These are phyloP conservation scores for Calonectria ilicicola DNA, from an alignment of 2,329 filamentous ascomycete species.

Conservation along the genomic window DNA sequence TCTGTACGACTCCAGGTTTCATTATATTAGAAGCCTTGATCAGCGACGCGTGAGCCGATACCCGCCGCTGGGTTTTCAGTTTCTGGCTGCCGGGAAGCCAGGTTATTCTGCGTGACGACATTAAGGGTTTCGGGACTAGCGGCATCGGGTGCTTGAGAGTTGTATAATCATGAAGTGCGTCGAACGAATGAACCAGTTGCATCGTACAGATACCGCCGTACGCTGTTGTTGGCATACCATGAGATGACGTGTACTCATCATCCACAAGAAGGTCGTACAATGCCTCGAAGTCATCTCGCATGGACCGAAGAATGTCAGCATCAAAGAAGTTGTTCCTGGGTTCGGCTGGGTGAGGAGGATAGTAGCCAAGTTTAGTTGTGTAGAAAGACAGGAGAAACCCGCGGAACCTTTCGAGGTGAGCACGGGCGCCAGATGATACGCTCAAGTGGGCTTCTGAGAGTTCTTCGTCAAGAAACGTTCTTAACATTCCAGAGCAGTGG, in stretches of 20 bases:
- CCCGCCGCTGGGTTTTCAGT: constrained; percentile 59
- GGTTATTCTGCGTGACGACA: constrained; percentile 48
- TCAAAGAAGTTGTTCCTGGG: constrained; percentile 59
- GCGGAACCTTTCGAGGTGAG: constrained; percentile 80
- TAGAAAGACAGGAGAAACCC: constrained; percentile 77
- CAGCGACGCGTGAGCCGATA: constrained; percentile 65
- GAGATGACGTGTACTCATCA: constrained; percentile 60
- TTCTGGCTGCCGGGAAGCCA: constrained; percentile 58
- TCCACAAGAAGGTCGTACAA: constrained; percentile 81
- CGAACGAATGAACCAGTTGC: constrained; percentile 76
- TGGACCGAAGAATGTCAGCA: constrained; percentile 67
- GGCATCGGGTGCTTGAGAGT: constrained; percentile 76
- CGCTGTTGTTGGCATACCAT: constrained; percentile 64
- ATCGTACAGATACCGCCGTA: constrained; percentile 77
- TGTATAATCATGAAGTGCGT: constrained; percentile 68
- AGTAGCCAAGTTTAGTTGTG: constrained; percentile 75
- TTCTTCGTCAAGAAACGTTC: constrained; percentile 78
- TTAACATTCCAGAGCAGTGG: constrained; percentile 68
- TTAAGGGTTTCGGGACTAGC: constrained; percentile 66
- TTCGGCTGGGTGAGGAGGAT: constrained; percentile 69
- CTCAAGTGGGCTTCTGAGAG: constrained; percentile 75
- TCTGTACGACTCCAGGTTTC: constrained; percentile 53
- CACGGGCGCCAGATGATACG: constrained; percentile 68
- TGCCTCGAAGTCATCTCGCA: constrained; percentile 77
- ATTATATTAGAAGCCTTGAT: constrained; percentile 62